Percentiles rank a stretch among this genome's conserved stretches.
phyloP scores from a whole-genome alignment of 2,329 filamentous ascomycete genomes.

The Dactylellina cionopaga region DNA sequence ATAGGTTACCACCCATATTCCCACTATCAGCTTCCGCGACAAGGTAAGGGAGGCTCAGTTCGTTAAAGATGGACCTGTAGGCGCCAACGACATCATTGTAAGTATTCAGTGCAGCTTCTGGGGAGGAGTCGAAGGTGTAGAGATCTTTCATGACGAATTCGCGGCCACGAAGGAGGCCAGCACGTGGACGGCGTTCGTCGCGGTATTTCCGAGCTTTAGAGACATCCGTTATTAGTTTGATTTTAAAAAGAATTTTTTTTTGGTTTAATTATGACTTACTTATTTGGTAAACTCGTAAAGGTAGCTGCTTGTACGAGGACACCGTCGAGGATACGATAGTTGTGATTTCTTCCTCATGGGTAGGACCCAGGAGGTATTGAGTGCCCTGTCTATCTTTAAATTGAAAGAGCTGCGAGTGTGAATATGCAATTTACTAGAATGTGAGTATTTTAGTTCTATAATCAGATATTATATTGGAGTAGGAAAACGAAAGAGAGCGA shows the following conservation, averaged over 20 bases:
- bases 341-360: constrained; percentile 97
- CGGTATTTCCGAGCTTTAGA: constrained; percentile 94
- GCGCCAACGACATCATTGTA: constrained; percentile 78
- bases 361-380: constrained; percentile 83
- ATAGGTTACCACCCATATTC: constrained; percentile 92
- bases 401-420: constrained; percentile 75
- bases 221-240: constrained; percentile 61
- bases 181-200: constrained; percentile 87
- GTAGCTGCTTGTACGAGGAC: constrained; percentile 85
- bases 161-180: constrained; percentile 84
- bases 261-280: constrained; percentile 71
- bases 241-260: no score
- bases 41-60: constrained; percentile 82
- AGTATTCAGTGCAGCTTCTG: constrained; percentile 76
- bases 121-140: constrained; percentile 86
- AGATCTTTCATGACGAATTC: constrained; percentile 99
- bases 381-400: constrained; percentile 80
- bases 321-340: constrained; percentile 76
- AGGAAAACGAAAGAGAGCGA: constrained; percentile 11
- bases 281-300: constrained; percentile 89
- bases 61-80: constrained; percentile 81
- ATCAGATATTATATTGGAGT: background rate
- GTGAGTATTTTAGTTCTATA: constrained; percentile 55
- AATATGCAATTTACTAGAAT: constrained; percentile 21
- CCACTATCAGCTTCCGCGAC: constrained; percentile 88